Percentiles rank a stretch among this genome's conserved stretches.
phyloP scores from a whole-genome alignment of 169 alveolate species.

The Plasmodium ovale region DNA sequence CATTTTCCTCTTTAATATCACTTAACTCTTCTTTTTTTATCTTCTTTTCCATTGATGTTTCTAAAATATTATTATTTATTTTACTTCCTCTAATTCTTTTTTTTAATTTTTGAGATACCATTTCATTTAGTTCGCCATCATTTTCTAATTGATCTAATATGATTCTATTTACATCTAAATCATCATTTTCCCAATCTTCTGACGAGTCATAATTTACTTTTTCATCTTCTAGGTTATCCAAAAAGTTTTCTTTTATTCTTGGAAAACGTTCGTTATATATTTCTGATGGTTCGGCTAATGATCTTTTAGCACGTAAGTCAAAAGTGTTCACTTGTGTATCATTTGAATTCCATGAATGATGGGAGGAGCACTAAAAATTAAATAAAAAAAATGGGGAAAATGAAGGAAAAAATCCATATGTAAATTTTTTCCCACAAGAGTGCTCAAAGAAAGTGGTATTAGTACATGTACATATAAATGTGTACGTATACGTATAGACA shows the following conservation, averaged over 20 bases:
- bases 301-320: not conserved
- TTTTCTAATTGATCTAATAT: slow-evolving; percentile 7
- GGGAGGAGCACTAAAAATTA: not conserved
- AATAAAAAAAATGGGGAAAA: not conserved
- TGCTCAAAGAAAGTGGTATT: not conserved
- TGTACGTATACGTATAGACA: not conserved
- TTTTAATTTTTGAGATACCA: not conserved
- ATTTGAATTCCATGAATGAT: slow-evolving; percentile 17
- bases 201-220: not conserved
- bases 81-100: not conserved
- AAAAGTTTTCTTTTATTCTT: not conserved
- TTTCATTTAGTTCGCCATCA: not conserved
- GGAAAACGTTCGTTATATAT: not conserved
- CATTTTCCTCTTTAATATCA: not conserved
- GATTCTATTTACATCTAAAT: not conserved
- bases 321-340: not conserved
- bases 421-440: no score
- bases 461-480: not conserved
- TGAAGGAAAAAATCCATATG: not conserved
- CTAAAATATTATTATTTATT: not conserved
- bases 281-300: not conserved
- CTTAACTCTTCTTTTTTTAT: not conserved
- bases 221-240: not conserved
- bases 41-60: not conserved
- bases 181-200: not conserved